Conservation (phyloP, 345 rosid genomes). For the Capsella bursapastoris region DNA sequence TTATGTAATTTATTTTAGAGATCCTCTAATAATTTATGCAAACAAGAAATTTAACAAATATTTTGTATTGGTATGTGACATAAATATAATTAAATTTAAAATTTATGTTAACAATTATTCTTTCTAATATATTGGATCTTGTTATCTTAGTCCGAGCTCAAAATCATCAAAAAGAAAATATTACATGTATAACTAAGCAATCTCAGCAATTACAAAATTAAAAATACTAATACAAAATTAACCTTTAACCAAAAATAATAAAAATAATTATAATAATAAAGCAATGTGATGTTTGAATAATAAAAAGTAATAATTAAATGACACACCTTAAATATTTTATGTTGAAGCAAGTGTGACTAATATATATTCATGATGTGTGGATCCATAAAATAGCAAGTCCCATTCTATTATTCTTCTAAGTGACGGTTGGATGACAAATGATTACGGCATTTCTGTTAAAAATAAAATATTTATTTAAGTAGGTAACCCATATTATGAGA, state of each 20-base stretch:
- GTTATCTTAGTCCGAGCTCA: no score
- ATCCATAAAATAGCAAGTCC: not conserved
- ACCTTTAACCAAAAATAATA: not conserved
- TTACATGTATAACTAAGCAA: no score
- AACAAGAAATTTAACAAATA: no score
- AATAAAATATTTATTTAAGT: not conserved
- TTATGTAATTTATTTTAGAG: no score
- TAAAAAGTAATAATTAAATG: not conserved
- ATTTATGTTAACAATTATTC: no score
- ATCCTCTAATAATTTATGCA: no score
- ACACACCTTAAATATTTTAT: not conserved
- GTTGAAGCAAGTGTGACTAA: not conserved
- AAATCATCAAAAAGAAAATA: no score
- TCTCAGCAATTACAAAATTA: no score
- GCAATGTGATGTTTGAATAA: not conserved
- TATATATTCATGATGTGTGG: not conserved
- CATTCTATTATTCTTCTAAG: not conserved
- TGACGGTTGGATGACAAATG: constrained; percentile 7
- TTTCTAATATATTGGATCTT: no score
- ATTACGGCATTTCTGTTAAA: not conserved
- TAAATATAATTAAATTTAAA: no score
- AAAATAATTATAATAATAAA: not conserved
- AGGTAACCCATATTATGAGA: not conserved
- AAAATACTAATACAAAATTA: not conserved
- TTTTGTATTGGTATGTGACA: no score